Conservation (phyloP, 768 basidiomycete genomes). For the Xerocomellus amylosporus region DNA sequence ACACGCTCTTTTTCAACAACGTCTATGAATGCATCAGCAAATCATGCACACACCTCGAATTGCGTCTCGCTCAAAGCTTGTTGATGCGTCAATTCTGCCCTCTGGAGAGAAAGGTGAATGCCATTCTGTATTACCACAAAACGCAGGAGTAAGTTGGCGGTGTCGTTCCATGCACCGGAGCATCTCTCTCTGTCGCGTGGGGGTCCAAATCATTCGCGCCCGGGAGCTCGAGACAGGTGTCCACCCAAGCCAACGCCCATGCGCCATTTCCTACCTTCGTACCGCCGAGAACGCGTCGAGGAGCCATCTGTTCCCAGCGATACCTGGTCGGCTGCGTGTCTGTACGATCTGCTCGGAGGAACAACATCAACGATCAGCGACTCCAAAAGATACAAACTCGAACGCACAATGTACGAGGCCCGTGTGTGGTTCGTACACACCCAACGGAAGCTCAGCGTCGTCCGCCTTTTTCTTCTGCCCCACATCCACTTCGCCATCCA, state of each 20-base stretch:
- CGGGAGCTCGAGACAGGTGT: slow-evolving; percentile 44
- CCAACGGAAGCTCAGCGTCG: slow-evolving; percentile 46
- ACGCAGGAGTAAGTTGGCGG: background rate
- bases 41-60: background rate
- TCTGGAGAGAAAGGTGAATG: background rate
- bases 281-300: slow-evolving; percentile 58
- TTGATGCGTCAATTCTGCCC: background rate
- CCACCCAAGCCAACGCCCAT: slow-evolving; percentile 81
- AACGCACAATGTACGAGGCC: slow-evolving; percentile 70
- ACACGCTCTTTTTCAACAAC: background rate
- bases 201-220: slow-evolving; percentile 22
- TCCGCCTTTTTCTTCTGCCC: slow-evolving; percentile 31
- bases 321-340: slow-evolving; percentile 74
- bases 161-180: background rate
- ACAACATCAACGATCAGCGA: slow-evolving; percentile 5
- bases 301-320: slow-evolving; percentile 58
- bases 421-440: slow-evolving; percentile 82
- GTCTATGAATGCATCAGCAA: background rate
- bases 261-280: slow-evolving; percentile 74
- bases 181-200: slow-evolving; percentile 19
- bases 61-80: background rate
- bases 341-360: slow-evolving; percentile 51
- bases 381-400: background rate
- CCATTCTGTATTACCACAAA: slow-evolving; percentile 2
- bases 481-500: slow-evolving; percentile 27